Evolutionary conservation across 768 basidiomycete species (phyloP).

Genomic region (Lactarius sanguifluus): DNA sequence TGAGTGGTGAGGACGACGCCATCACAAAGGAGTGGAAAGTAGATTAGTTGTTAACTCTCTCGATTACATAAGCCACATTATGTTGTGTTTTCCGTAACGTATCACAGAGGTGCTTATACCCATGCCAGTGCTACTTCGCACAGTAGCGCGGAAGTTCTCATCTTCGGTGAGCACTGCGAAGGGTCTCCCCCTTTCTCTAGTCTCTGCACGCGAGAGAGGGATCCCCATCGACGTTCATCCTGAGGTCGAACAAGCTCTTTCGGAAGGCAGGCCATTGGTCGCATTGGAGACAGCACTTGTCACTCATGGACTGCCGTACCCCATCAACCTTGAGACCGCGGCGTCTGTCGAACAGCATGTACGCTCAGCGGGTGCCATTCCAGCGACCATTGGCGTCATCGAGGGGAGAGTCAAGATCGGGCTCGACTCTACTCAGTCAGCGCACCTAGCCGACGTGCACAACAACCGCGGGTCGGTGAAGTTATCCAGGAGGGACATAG

Average conservation of each 20-base stretch:
- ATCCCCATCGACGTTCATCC: constrained; percentile 66
- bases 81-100: not conserved
- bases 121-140: constrained; percentile 15
- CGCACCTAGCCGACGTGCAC: constrained; percentile 58
- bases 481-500: constrained; percentile 80
- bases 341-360: constrained; percentile 71
- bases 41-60: constrained; percentile 33
- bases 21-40: constrained; percentile 74
- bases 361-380: constrained; percentile 70
- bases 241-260: constrained; percentile 81
- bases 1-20: constrained; percentile 70
- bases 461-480: constrained; percentile 49
- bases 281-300: constrained; percentile 92
- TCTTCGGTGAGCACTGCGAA: constrained; percentile 6
- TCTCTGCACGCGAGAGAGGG: constrained; percentile 30
- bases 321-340: constrained; percentile 71
- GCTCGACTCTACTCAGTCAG: constrained; percentile 60
- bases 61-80: not conserved
- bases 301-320: constrained; percentile 89
- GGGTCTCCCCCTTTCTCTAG: constrained; percentile 29
- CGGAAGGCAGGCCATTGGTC: constrained; percentile 65
- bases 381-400: constrained; percentile 88
- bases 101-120: not conserved
- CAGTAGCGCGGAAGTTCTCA: constrained; percentile 15
- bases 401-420: constrained; percentile 87